Conservation (phyloP, 2,329 filamentous ascomycete species). For the Venturia aucupariae region DNA sequence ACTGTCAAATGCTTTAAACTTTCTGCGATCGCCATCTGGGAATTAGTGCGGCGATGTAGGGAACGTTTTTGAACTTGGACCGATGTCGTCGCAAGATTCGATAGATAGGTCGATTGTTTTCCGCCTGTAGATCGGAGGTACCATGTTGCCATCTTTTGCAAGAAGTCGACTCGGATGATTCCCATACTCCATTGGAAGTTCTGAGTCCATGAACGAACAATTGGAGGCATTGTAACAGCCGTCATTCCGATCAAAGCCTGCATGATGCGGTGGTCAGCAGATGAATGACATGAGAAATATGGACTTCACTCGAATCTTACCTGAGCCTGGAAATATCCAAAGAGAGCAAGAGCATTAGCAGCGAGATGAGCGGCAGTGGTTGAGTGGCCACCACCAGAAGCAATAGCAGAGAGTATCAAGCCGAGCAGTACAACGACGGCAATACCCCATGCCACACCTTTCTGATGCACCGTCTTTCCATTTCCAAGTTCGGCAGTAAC, state of each 20-base stretch:
- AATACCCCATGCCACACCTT: conserved; percentile 81
- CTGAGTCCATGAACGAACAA: conserved; percentile 88
- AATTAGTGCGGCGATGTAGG: conserved; percentile 22
- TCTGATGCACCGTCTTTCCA: conserved; percentile 80
- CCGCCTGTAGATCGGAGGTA: conserved; percentile 91
- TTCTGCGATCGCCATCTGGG: conserved; percentile 22
- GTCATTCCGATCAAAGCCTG: conserved; percentile 59
- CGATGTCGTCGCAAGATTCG: conserved; percentile 64
- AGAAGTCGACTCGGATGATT: conserved; percentile 77
- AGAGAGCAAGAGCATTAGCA: conserved; percentile 86
- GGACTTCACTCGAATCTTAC: background rate
- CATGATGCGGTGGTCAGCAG: background rate
- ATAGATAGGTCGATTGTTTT: conserved; percentile 68
- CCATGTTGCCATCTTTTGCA: conserved; percentile 86
- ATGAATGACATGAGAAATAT: background rate
- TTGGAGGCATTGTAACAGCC: conserved; percentile 70
- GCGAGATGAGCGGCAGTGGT: conserved; percentile 93
- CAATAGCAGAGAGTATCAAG: conserved; percentile 74
- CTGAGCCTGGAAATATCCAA: conserved; percentile 89
- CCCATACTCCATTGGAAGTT: conserved; percentile 99
- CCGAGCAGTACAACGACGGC: conserved; percentile 80
- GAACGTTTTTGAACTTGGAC: conserved; percentile 69
- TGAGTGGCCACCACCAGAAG: conserved; percentile 81
- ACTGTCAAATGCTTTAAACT: conserved; percentile 41
- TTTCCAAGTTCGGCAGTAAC: conserved; percentile 83